phyloP scores from a whole-genome alignment of 768 basidiomycete genomes.

The Pisolithus albus region DNA sequence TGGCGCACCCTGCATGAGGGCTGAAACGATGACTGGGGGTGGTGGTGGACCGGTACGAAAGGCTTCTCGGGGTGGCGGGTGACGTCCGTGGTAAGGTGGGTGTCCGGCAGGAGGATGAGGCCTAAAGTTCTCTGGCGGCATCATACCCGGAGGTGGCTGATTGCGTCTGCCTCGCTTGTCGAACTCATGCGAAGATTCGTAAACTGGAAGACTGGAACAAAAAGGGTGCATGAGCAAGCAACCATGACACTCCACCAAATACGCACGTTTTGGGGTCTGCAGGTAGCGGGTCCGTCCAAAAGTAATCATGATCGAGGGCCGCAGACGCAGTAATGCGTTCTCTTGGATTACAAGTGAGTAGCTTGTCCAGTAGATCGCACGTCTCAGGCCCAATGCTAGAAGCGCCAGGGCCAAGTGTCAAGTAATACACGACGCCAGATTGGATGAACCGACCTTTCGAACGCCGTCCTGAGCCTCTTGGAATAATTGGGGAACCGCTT shows the following conservation, averaged over 20 bases:
- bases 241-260: neutral
- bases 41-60: conserved; percentile 27
- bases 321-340: conserved; percentile 78
- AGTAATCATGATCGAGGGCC: conserved; percentile 90
- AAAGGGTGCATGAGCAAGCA: neutral
- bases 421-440: neutral
- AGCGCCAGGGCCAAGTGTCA: conserved; percentile 5
- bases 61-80: conserved; percentile 31
- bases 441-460: conserved; percentile 48
- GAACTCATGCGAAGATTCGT: conserved; percentile 80
- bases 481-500: conserved; percentile 51
- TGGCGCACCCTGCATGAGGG: conserved; percentile 24
- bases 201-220: conserved; percentile 52
- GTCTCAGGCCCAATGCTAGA: conserved; percentile 65
- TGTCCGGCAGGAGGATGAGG: conserved; percentile 11
- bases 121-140: conserved; percentile 19
- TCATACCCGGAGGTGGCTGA: conserved; percentile 20
- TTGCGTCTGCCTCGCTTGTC: conserved; percentile 64
- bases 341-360: conserved; percentile 77
- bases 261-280: conserved; percentile 76
- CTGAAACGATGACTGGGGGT: conserved; percentile 21
- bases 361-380: conserved; percentile 72
- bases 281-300: conserved; percentile 87
- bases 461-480: conserved; percentile 50
- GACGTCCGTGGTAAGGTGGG: conserved; percentile 29